Percentiles rank a stretch among this genome's conserved stretches.
Conservation (phyloP, 1,284 basidiomycete species). For the Thelephora terrestris region DNA sequence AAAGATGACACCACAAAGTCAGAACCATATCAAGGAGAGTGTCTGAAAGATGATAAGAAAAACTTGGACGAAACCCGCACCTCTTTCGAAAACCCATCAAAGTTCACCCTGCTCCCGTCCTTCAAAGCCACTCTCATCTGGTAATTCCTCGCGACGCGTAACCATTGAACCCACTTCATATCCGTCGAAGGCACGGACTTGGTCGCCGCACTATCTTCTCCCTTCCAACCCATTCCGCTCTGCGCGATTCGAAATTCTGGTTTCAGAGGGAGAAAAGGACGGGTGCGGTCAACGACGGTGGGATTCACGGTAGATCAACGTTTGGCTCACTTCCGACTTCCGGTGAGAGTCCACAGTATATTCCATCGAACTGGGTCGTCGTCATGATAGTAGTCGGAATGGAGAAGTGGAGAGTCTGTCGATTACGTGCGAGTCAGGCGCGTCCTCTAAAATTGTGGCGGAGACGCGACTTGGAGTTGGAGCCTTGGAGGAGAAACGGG, state of each 20-base stretch:
- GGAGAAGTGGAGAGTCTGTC: conserved; percentile 4
- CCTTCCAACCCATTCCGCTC: conserved; percentile 91
- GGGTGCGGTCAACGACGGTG: not conserved
- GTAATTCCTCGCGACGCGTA: conserved; percentile 85
- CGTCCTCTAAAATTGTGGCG: too few species aligned
- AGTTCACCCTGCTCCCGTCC: conserved; percentile 71
- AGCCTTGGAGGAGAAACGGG: too few species aligned
- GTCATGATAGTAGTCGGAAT: conserved; percentile 28
- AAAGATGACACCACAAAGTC: not conserved
- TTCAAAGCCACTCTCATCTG: conserved; percentile 80
- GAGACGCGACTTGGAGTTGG: too few species aligned
- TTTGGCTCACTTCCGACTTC: conserved; percentile 70
- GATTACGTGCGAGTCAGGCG: too few species aligned
- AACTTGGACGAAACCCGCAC: conserved; percentile 36
- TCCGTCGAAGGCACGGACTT: conserved; percentile 62
- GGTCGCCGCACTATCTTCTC: conserved; percentile 53
- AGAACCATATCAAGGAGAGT: conserved; percentile 4
- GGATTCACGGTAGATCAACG: conserved; percentile 3
- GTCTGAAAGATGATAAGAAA: not conserved
- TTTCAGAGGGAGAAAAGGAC: not conserved
- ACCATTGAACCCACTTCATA: conserved; percentile 86
- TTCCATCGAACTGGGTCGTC: conserved; percentile 71
- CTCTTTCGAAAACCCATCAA: conserved; percentile 93
- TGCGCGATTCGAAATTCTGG: conserved; percentile 84
- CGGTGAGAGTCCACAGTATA: conserved; percentile 68